phyloP scores from a whole-genome alignment of 768 basidiomycete genomes.

The Lepiota subincarnata region DNA sequence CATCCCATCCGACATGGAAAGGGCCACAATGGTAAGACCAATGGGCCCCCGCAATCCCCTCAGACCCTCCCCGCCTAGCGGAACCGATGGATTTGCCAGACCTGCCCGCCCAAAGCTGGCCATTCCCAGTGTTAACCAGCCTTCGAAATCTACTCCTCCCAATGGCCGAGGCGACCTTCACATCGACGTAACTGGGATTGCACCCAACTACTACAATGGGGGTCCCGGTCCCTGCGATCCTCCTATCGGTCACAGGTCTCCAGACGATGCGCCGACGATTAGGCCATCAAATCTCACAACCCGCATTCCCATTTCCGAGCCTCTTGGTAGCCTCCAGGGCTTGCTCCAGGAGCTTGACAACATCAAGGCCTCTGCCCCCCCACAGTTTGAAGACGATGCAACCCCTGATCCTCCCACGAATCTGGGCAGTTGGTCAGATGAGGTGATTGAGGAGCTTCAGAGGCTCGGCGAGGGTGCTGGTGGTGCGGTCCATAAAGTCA shows the following conservation, averaged over 20 bases:
- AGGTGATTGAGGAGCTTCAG: conserved; percentile 66
- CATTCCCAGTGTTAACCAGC: neutral
- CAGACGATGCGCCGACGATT: conserved; percentile 7
- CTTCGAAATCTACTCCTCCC: neutral
- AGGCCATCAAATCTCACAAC: conserved; percentile 24
- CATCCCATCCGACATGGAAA: conserved; percentile 23
- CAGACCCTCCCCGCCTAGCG: conserved; percentile 13
- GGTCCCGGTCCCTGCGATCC: conserved; percentile 6
- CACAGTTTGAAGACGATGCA: conserved; percentile 21
- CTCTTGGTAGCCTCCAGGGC: conserved; percentile 34
- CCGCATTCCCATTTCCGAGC: conserved; percentile 26
- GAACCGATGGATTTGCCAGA: neutral
- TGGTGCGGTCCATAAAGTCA: conserved; percentile 93
- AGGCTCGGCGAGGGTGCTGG: conserved; percentile 94
- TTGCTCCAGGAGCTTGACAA: conserved; percentile 33
- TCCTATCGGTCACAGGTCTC: conserved; percentile 5
- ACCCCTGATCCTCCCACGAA: conserved; percentile 17
- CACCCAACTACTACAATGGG: conserved; percentile 3
- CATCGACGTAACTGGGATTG: neutral
- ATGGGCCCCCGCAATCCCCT: conserved; percentile 50
- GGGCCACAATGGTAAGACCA: conserved; percentile 33
- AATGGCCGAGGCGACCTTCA: neutral
- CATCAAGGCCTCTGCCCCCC: conserved; percentile 11
- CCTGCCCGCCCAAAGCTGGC: neutral
- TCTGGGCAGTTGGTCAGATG: conserved; percentile 56